Conservation (phyloP, 805 yeast genomes). For the Nakazawaea holstii region DNA sequence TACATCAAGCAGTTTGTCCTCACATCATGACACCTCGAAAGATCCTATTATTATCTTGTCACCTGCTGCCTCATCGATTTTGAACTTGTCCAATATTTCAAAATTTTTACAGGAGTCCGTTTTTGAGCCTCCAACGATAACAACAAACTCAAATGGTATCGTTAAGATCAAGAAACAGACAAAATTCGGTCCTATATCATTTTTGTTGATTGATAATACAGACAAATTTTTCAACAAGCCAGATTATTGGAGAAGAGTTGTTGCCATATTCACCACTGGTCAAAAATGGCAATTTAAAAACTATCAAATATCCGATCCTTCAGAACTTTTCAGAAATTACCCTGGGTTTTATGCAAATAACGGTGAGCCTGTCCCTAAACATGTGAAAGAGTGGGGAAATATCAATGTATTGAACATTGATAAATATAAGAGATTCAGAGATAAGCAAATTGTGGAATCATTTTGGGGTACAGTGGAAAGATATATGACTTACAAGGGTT, state of each 20-base stretch:
- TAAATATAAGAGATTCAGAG: slow-evolving; percentile 78
- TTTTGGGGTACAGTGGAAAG: slow-evolving; percentile 84
- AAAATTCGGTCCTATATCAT: slow-evolving; percentile 53
- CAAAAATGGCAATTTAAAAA: slow-evolving; percentile 95
- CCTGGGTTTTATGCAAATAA: slow-evolving; percentile 73
- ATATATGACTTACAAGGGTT: slow-evolving; percentile 65
- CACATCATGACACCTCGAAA: slow-evolving; percentile 16
- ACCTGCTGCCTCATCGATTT: slow-evolving; percentile 71
- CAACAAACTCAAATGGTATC: slow-evolving; percentile 30
- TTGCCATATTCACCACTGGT: slow-evolving; percentile 94
- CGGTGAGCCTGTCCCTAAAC: slow-evolving; percentile 75
- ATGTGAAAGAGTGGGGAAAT: slow-evolving; percentile 76
- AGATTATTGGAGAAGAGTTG: slow-evolving; percentile 96
- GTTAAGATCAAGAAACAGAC: slow-evolving; percentile 52
- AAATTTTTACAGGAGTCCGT: slow-evolving; percentile 68
- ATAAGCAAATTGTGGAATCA: slow-evolving; percentile 76
- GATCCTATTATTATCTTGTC: slow-evolving; percentile 75
- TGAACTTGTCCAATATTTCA: slow-evolving; percentile 62
- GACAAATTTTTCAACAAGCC: slow-evolving; percentile 86
- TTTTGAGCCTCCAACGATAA: slow-evolving; percentile 48
- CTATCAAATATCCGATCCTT: slow-evolving; percentile 80
- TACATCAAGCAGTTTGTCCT: not conserved
- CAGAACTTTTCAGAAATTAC: slow-evolving; percentile 71
- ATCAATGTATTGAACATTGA: slow-evolving; percentile 75
- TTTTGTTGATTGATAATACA: slow-evolving; percentile 82